A percentile compares a stretch with the other conserved stretches of the same genome.
Evolutionary conservation across 805 yeast genomes (phyloP).

Genomic region (Lipomyces kockii): DNA sequence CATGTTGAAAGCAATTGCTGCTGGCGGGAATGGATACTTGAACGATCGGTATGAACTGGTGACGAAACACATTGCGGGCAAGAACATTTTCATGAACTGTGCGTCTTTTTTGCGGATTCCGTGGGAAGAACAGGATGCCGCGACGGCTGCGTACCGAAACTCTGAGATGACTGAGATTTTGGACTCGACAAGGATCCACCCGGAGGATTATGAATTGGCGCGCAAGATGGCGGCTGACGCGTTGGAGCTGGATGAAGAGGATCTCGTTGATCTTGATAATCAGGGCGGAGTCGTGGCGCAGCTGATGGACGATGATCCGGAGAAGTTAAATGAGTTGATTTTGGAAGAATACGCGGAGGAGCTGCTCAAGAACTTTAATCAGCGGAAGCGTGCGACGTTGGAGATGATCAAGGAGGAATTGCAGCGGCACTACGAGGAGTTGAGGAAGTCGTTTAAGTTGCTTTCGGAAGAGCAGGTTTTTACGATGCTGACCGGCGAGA

Average conservation of each 20-base stretch:
- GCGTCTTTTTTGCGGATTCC: slow-evolving; percentile 87
- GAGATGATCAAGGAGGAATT: slow-evolving; percentile 86
- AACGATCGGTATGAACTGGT: slow-evolving; percentile 78
- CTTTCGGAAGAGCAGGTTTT: slow-evolving; percentile 75
- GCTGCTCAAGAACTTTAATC: slow-evolving; percentile 63
- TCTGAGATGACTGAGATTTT: slow-evolving; percentile 62
- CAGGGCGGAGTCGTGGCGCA: slow-evolving; percentile 82
- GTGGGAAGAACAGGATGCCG: slow-evolving; percentile 55
- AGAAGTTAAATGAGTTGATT: slow-evolving; percentile 81
- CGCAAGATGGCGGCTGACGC: slow-evolving; percentile 99
- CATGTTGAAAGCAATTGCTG: slow-evolving; percentile 76
- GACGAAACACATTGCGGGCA: slow-evolving; percentile 75
- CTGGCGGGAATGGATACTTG: slow-evolving; percentile 62
- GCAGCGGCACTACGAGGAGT: slow-evolving; percentile 84
- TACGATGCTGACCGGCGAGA: slow-evolving; percentile 88
- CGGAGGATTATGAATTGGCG: slow-evolving; percentile 95
- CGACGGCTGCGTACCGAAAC: slow-evolving; percentile 57
- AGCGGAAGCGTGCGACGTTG: slow-evolving; percentile 75
- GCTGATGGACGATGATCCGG: slow-evolving; percentile 69
- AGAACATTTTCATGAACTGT: slow-evolving; percentile 85
- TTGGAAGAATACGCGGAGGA: slow-evolving; percentile 92
- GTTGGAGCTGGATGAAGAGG: slow-evolving; percentile 92
- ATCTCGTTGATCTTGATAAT: slow-evolving; percentile 74
- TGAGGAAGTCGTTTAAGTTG: slow-evolving; percentile 70
- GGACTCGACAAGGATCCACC: slow-evolving; percentile 96